phyloP scores from a whole-genome alignment of 2,329 filamentous ascomycete genomes.

The Uncinocarpus reesii region DNA sequence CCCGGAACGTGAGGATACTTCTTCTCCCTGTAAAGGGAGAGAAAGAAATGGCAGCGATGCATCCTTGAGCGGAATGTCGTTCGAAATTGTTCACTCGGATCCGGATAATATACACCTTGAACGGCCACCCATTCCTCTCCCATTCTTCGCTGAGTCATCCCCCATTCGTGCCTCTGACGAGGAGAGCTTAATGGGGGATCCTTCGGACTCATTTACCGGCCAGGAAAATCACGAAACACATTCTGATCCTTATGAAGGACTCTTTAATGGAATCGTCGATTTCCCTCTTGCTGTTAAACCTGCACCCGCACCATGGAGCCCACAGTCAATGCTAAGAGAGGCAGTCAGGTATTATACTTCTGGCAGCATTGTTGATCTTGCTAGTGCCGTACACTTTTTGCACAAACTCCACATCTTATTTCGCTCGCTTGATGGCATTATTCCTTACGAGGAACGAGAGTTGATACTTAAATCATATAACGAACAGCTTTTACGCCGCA shows the following conservation, averaged over 20 bases:
- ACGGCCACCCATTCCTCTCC: constrained; percentile 33
- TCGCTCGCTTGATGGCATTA: constrained; percentile 29
- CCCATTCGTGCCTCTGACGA: not conserved
- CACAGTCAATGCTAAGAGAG: constrained; percentile 31
- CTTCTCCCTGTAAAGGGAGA: constrained; percentile 15
- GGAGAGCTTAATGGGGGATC: too few species aligned
- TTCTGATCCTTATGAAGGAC: not conserved
- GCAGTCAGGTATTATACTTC: constrained; percentile 34
- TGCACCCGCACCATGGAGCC: constrained; percentile 32
- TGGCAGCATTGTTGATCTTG: constrained; percentile 30
- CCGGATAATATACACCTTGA: constrained; percentile 33
- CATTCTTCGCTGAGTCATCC: constrained; percentile 29
- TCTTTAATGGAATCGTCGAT: constrained; percentile 12
- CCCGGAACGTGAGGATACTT: constrained; percentile 16
- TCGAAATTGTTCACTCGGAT: constrained; percentile 22
- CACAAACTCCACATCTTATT: constrained; percentile 34
- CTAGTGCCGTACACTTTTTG: constrained; percentile 34
- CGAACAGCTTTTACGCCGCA: constrained; percentile 41
- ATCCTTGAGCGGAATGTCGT: constrained; percentile 17
- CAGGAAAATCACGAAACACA: not conserved
- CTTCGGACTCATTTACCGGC: not conserved
- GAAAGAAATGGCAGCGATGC: constrained; percentile 12
- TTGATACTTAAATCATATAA: constrained; percentile 49
- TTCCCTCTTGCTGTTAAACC: constrained; percentile 26
- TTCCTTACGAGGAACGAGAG: constrained; percentile 42